Conservation (phyloP, 345 rosid genomes). For the Bruguiera sexangula region DNA sequence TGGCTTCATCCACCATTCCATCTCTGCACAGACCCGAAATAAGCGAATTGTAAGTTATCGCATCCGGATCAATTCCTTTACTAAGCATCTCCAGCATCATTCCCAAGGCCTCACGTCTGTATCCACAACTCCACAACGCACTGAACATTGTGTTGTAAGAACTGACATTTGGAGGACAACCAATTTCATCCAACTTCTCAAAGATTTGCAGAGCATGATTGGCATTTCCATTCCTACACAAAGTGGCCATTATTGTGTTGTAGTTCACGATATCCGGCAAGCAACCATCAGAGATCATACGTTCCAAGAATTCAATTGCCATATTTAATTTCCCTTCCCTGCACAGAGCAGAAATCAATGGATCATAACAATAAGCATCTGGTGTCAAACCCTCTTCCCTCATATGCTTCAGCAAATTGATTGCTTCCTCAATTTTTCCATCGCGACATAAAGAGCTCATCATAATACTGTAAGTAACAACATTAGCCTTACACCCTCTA, state of each 20-base stretch:
- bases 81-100: constrained; percentile 65
- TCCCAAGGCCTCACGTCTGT: constrained; percentile 49
- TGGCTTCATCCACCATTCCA: constrained; percentile 76
- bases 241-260: constrained; percentile 60
- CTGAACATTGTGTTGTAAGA: constrained; percentile 87
- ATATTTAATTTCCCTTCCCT: constrained; percentile 63
- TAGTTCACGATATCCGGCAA: constrained; percentile 80
- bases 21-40: constrained; percentile 84
- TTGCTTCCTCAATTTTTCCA: constrained; percentile 57
- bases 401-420: constrained; percentile 53
- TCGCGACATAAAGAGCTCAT: constrained; percentile 63
- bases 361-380: constrained; percentile 75
- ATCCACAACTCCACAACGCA: constrained; percentile 68
- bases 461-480: constrained; percentile 70
- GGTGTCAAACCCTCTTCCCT: constrained; percentile 60
- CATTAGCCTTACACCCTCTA: constrained; percentile 53
- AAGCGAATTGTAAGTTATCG: constrained; percentile 73
- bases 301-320: constrained; percentile 68
- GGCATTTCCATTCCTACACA: constrained; percentile 67
- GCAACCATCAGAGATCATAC: constrained; percentile 77
- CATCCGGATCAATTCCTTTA: constrained; percentile 63
- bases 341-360: constrained; percentile 74
- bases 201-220: constrained; percentile 76
- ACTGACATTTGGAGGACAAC: constrained; percentile 71
- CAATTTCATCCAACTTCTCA: constrained; percentile 55